Conservation (phyloP, 176 grass and related monocot genomes). For the Juncus inflexus region DNA sequence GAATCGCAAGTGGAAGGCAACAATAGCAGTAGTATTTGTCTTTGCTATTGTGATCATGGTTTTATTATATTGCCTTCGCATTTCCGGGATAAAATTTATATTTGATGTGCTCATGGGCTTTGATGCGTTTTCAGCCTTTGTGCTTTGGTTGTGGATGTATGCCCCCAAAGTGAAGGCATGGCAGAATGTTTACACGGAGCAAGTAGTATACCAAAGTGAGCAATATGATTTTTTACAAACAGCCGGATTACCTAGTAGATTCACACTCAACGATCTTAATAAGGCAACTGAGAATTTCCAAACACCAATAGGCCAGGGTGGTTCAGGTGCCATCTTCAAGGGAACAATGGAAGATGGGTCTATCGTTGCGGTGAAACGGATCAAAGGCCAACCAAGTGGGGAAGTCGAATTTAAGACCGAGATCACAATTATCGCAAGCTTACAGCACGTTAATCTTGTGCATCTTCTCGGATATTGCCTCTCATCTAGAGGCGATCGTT, state of each 20-base stretch:
- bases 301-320: constrained; percentile 32
- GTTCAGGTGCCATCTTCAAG: constrained; percentile 37
- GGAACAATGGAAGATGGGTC: constrained; percentile 55
- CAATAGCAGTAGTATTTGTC: not conserved
- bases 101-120: not conserved
- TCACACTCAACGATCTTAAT: constrained; percentile 1
- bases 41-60: not conserved
- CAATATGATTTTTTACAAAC: constrained; percentile 7
- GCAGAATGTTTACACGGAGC: not conserved
- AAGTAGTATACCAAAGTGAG: constrained; percentile 5
- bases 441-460: constrained; percentile 50
- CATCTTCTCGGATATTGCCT: constrained; percentile 60
- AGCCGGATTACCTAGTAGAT: not conserved
- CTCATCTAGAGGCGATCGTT: constrained; percentile 1
- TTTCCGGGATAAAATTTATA: not conserved
- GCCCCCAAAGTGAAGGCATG: not conserved
- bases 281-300: constrained; percentile 34
- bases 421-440: constrained; percentile 32
- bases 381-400: constrained; percentile 23
- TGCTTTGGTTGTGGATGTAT: constrained; percentile 12
- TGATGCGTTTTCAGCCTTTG: not conserved
- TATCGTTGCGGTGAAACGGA: constrained; percentile 43
- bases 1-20: constrained; percentile 1
- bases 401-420: constrained; percentile 40
- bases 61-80: not conserved